A percentile compares a stretch with the other conserved stretches of the same genome.
These are phyloP conservation scores for Tanozyma kutaoensis DNA, from an alignment of 805 yeast species.

Conservation along the genomic window DNA sequence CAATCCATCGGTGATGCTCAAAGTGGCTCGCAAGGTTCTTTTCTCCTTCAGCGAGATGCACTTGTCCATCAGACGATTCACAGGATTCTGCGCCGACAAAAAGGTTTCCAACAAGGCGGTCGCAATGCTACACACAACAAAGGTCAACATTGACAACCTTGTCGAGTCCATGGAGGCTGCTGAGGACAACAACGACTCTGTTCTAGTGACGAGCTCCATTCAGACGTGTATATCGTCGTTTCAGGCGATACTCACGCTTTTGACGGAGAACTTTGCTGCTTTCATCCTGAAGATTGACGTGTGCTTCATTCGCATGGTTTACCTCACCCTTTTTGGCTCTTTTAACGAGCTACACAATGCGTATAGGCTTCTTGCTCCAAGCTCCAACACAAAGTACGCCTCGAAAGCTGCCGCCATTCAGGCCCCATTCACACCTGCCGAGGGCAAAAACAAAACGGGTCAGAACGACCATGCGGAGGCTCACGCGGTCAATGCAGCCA, in stretches of 20 bases:
- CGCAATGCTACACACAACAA: constrained; percentile 35
- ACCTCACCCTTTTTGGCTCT: constrained; percentile 34
- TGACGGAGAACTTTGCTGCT: constrained; percentile 32
- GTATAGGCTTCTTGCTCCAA: constrained; percentile 26
- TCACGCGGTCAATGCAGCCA: no score
- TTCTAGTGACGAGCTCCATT: constrained; percentile 14
- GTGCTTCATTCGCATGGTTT: constrained; percentile 31
- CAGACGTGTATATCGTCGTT: constrained; percentile 30
- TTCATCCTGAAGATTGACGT: constrained; percentile 49
- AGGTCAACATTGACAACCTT: constrained; percentile 40
- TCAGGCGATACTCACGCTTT: constrained; percentile 32
- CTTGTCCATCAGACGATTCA: constrained; percentile 40
- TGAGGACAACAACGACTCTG: constrained; percentile 20
- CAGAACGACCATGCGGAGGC: no score
- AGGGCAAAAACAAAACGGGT: no score
- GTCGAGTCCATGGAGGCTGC: constrained; percentile 42
- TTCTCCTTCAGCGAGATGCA: constrained; percentile 56
- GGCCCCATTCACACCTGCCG: no score
- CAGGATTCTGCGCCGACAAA: constrained; percentile 45
- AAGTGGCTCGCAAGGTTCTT: constrained; percentile 44
- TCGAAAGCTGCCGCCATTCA: not conserved
- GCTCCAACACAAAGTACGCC: constrained; percentile 10
- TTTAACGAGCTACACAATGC: constrained; percentile 60
- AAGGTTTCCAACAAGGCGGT: constrained; percentile 41
- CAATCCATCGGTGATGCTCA: constrained; percentile 21